These are phyloP conservation scores for Citrullus mucosospermus DNA, from an alignment of 306 rosid genomes.

Conservation along the genomic window DNA sequence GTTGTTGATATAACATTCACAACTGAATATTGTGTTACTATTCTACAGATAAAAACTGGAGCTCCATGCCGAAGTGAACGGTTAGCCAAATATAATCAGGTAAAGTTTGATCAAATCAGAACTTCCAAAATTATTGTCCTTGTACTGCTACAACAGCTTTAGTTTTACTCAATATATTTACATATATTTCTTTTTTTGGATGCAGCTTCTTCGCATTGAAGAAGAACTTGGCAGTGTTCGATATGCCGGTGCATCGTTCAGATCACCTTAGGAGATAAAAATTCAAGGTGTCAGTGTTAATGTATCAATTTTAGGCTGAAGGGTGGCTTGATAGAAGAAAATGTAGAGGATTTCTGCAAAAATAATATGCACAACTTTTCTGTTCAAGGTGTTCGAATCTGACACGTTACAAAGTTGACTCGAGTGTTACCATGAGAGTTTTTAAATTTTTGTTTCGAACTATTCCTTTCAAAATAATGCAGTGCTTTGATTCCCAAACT, in stretches of 20 bases:
- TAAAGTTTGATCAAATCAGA: slow-evolving; percentile 10
- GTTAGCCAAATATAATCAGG: slow-evolving; percentile 99
- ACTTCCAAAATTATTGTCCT: neutral
- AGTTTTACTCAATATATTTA: neutral
- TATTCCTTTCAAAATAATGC: neutral
- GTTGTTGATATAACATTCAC: slow-evolving; percentile 16
- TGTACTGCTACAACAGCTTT: neutral
- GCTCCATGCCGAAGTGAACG: slow-evolving; percentile 99
- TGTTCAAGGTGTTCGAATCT: neutral
- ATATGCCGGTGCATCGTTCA: slow-evolving; percentile 92
- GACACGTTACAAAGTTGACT: neutral
- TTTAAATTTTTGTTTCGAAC: neutral
- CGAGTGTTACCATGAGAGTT: neutral
- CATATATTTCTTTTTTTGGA: neutral
- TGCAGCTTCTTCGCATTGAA: slow-evolving; percentile 95
- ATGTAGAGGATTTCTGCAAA: neutral
- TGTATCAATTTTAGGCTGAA: neutral
- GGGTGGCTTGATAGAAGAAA: neutral
- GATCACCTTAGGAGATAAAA: slow-evolving; percentile 44
- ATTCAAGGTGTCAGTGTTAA: neutral
- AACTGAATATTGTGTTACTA: slow-evolving; percentile 13
- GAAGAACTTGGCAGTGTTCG: slow-evolving; percentile 85
- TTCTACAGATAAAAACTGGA: slow-evolving; percentile 77
- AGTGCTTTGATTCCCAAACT: neutral
- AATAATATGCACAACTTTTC: neutral